Evolutionary conservation across 148 eudicot genomes (phyloP).

Genomic region (Diospyros kaki): DNA sequence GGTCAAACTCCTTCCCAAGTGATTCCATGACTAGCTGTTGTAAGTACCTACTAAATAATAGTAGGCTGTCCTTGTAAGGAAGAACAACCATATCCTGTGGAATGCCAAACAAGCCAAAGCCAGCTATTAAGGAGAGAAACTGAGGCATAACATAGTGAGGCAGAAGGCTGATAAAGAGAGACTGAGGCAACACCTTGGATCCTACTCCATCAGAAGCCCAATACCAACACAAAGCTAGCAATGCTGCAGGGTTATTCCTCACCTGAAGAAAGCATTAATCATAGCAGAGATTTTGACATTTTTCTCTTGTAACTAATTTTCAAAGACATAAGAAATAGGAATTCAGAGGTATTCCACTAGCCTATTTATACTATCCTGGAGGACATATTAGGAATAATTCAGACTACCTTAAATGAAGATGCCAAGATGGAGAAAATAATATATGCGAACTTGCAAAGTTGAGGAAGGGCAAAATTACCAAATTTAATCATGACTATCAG

Average conservation of each 20-base stretch:
- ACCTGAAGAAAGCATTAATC: conserved; percentile 33
- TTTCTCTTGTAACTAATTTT: not conserved
- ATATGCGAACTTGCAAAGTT: too few relatives aligned
- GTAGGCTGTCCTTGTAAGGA: conserved; percentile 34
- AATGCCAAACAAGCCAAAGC: conserved; percentile 7
- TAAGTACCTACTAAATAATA: conserved; percentile 87
- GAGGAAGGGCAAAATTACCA: too few relatives aligned
- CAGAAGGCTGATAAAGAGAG: not conserved
- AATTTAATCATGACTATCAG: too few relatives aligned
- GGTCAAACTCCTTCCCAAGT: conserved; percentile 97
- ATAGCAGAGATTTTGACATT: not conserved
- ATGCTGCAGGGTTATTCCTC: conserved; percentile 77
- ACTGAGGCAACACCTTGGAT: conserved; percentile 60
- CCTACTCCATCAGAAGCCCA: conserved; percentile 97
- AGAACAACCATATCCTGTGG: conserved; percentile 85
- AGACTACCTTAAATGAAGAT: too few relatives aligned
- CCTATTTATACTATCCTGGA: too few relatives aligned
- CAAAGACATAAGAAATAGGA: not conserved
- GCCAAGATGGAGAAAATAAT: too few relatives aligned
- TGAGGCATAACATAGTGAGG: not conserved
- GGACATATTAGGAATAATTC: too few relatives aligned
- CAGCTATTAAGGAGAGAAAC: conserved; percentile 4
- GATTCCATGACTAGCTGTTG: conserved; percentile 99
- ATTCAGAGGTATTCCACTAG: not conserved
- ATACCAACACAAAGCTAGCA: conserved; percentile 92